Percentiles rank a stretch among this genome's conserved stretches.
These are phyloP conservation scores for Hanseniaspora guilliermondii DNA, from an alignment of 805 yeast species.

Conservation along the genomic window DNA sequence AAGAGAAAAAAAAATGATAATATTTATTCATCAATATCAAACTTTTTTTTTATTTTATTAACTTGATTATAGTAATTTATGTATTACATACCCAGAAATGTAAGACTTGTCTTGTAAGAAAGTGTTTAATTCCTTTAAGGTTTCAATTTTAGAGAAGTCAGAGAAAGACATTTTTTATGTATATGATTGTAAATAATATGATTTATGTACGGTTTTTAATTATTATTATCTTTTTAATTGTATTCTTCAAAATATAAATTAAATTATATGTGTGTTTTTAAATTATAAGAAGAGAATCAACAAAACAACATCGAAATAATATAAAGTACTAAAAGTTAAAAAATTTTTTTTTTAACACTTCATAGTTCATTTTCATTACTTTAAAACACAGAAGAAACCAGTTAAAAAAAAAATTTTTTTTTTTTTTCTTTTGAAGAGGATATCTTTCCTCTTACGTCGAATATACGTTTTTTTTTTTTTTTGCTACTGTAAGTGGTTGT, in stretches of 20 bases:
- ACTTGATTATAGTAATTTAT: too few relatives aligned
- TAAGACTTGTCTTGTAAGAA: constrained; percentile 86
- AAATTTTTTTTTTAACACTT: too few relatives aligned
- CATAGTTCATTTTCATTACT: too few relatives aligned
- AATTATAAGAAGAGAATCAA: background rate
- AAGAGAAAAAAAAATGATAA: too few relatives aligned
- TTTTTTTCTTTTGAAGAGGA: too few relatives aligned
- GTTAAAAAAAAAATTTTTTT: too few relatives aligned
- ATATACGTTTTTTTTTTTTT: background rate
- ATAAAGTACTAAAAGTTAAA: too few relatives aligned
- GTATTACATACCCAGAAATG: constrained; percentile 77
- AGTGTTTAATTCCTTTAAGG: constrained; percentile 63
- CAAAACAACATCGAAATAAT: too few relatives aligned
- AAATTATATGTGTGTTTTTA: too few relatives aligned
- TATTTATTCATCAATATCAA: background rate
- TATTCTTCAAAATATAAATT: too few relatives aligned
- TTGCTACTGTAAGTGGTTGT: background rate
- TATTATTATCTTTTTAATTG: background rate
- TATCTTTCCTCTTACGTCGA: background rate
- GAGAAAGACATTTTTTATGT: constrained; percentile 50
- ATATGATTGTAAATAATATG: constrained; percentile 9
- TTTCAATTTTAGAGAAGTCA: constrained; percentile 68
- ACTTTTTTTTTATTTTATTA: background rate
- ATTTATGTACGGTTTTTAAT: constrained; percentile 1
- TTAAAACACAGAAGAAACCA: too few relatives aligned